Percentiles rank a stretch among this genome's conserved stretches.
These are phyloP conservation scores for Heterobasidion irregulare DNA, from an alignment of 1,284 basidiomycete genomes.

Conservation along the genomic window DNA sequence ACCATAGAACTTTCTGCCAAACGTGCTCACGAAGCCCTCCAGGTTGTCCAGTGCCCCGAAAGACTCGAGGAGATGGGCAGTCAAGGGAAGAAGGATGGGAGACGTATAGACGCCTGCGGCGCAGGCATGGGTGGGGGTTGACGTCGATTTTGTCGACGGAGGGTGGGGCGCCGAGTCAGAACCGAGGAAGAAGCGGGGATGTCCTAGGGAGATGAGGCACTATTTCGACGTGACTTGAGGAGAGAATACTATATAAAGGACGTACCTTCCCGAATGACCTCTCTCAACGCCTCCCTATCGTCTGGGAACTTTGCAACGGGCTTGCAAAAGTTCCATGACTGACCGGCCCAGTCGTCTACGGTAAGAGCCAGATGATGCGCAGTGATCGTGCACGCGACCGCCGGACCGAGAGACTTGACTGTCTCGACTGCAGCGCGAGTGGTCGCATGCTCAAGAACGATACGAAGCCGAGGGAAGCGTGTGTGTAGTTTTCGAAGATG, in stretches of 20 bases:
- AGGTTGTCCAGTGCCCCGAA: slow-evolving; percentile 81
- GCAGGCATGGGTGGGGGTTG: slow-evolving; percentile 67
- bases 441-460: slow-evolving; percentile 99
- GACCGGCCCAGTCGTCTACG: slow-evolving; percentile 96
- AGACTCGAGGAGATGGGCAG: slow-evolving; percentile 79
- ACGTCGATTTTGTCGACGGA: slow-evolving; percentile 70
- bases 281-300: slow-evolving; percentile 80
- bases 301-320: slow-evolving; percentile 96
- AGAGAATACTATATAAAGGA: not conserved
- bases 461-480: slow-evolving; percentile 87
- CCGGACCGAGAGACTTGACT: slow-evolving; percentile 77
- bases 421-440: slow-evolving; percentile 92
- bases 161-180: slow-evolving; percentile 97
- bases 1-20: slow-evolving; percentile 80
- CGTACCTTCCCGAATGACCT: slow-evolving; percentile 73
- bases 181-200: slow-evolving; percentile 95
- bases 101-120: slow-evolving; percentile 94
- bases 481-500: slow-evolving; percentile 82
- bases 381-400: slow-evolving; percentile 96
- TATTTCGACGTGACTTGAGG: slow-evolving; percentile 1
- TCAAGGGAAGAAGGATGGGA: slow-evolving; percentile 81
- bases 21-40: slow-evolving; percentile 67
- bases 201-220: slow-evolving; percentile 40
- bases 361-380: slow-evolving; percentile 93
- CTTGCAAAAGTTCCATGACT: slow-evolving; percentile 96